A percentile compares a stretch with the other conserved stretches of the same genome.
phyloP scores from a whole-genome alignment of 2,329 filamentous ascomycete species.

The Cordyceps militaris region DNA sequence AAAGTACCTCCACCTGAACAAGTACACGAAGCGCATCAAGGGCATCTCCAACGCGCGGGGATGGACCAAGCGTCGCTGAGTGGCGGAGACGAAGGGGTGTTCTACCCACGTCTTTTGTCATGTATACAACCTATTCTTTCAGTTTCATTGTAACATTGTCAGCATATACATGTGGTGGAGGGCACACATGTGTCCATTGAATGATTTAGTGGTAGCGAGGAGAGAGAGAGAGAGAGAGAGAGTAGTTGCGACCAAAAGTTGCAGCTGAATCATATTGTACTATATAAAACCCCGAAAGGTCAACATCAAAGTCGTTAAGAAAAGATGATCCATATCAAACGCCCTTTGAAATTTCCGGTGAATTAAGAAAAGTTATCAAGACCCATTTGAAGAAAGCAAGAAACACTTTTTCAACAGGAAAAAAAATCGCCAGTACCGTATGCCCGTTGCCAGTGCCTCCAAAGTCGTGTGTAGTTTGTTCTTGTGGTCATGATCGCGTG shows the following conservation, averaged over 20 bases:
- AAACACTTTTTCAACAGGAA: not conserved
- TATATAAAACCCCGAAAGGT: not conserved
- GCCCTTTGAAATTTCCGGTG: not conserved
- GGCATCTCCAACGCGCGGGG: conserved; percentile 36
- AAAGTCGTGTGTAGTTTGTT: not conserved
- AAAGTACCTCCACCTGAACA: conserved; percentile 59
- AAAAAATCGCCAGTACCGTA: not conserved
- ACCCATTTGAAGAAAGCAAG: not conserved
- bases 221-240: not conserved
- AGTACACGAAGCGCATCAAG: conserved; percentile 55
- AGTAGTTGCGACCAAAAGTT: not conserved
- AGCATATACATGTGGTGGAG: not conserved
- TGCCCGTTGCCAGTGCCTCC: conserved; percentile 7
- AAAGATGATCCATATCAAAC: not conserved
- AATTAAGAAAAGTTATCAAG: not conserved
- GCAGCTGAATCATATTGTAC: conserved; percentile 7
- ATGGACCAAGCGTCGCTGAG: conserved; percentile 34
- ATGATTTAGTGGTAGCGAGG: not conserved
- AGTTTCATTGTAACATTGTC: not conserved
- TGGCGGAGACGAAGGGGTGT: not conserved
- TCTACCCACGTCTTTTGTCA: not conserved
- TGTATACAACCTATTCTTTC: not conserved
- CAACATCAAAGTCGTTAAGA: not conserved
- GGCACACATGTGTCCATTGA: not conserved
- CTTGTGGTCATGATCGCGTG: conserved; percentile 9